Evolutionary conservation across 768 basidiomycete species (phyloP).

Genomic region (Termitomyces sp.): DNA sequence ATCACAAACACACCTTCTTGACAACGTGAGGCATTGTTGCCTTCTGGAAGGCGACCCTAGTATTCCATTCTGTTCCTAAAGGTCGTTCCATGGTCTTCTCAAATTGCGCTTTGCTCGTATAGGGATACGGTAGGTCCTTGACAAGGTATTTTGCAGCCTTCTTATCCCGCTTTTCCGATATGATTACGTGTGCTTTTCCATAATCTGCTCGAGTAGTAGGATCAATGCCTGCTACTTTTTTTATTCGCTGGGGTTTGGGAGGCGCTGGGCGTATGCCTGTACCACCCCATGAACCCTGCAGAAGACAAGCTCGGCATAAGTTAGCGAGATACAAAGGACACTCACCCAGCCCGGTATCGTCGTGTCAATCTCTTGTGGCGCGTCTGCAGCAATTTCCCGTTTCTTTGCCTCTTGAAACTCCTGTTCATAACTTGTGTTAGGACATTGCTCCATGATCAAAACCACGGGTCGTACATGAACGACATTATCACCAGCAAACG

Average conservation of each 20-base stretch:
- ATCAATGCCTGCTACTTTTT: constrained; percentile 78
- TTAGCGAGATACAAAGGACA: constrained; percentile 6
- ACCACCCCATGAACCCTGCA: constrained; percentile 90
- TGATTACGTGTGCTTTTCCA: constrained; percentile 83
- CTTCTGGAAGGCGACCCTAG: constrained; percentile 75
- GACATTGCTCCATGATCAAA: neutral
- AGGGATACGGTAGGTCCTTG: constrained; percentile 91
- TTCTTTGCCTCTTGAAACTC: constrained; percentile 84
- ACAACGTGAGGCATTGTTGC: constrained; percentile 81
- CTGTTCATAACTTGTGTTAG: constrained; percentile 28
- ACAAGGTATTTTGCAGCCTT: constrained; percentile 87
- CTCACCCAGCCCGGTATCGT: constrained; percentile 94
- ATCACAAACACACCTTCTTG: constrained; percentile 62
- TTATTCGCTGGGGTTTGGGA: constrained; percentile 69
- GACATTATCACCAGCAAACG: constrained; percentile 97
- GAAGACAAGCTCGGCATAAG: neutral
- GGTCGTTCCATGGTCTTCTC: constrained; percentile 80
- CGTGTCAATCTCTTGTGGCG: constrained; percentile 82
- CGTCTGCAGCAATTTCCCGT: constrained; percentile 79
- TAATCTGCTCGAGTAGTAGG: constrained; percentile 79
- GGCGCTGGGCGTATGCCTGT: constrained; percentile 55
- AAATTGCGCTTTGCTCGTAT: constrained; percentile 90
- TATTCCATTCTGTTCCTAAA: constrained; percentile 92
- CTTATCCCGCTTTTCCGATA: constrained; percentile 93
- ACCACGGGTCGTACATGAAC: constrained; percentile 55